These are phyloP conservation scores for Ophiostoma populinum DNA, from an alignment of 2,329 filamentous ascomycete species.

Conservation along the genomic window DNA sequence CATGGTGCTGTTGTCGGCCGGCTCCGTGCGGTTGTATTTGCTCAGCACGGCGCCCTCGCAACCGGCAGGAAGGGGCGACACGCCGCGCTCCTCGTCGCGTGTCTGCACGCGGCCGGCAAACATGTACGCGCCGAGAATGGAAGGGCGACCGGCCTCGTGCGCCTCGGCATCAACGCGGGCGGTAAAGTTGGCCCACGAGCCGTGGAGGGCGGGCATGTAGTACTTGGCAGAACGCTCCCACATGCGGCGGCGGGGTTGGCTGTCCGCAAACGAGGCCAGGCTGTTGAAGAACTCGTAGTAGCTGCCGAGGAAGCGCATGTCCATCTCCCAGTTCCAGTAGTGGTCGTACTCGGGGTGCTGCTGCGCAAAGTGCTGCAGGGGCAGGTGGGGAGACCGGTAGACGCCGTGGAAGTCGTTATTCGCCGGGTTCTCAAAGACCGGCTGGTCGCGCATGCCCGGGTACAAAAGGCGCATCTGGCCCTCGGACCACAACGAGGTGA, in stretches of 20 bases:
- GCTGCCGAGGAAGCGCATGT: slow-evolving; percentile 46
- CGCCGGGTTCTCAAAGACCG: slow-evolving; percentile 37
- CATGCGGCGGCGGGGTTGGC: slow-evolving; percentile 52
- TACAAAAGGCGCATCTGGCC: slow-evolving; percentile 70
- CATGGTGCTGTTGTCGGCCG: slow-evolving; percentile 3
- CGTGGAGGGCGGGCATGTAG: slow-evolving; percentile 56
- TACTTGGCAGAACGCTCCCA: slow-evolving; percentile 67
- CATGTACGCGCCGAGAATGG: slow-evolving; percentile 51
- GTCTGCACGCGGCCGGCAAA: slow-evolving; percentile 31
- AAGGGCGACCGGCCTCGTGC: slow-evolving; percentile 27
- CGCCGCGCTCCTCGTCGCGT: slow-evolving; percentile 32
- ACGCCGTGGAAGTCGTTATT: slow-evolving; percentile 47
- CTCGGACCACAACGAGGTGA: slow-evolving; percentile 75
- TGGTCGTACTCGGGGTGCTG: slow-evolving; percentile 47
- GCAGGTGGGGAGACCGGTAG: slow-evolving; percentile 46
- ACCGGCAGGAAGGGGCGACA: slow-evolving; percentile 33
- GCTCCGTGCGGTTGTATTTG: slow-evolving; percentile 7
- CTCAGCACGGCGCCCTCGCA: slow-evolving; percentile 31
- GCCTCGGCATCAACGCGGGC: slow-evolving; percentile 46
- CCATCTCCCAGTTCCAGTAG: slow-evolving; percentile 58
- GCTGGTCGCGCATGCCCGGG: slow-evolving; percentile 49
- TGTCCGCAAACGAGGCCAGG: slow-evolving; percentile 45
- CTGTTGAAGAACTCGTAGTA: slow-evolving; percentile 59
- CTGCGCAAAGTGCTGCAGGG: slow-evolving; percentile 46
- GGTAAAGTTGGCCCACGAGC: slow-evolving; percentile 55